These are phyloP conservation scores for Candida tropicalis DNA, from an alignment of 1,139 yeast genomes.

Conservation along the genomic window DNA sequence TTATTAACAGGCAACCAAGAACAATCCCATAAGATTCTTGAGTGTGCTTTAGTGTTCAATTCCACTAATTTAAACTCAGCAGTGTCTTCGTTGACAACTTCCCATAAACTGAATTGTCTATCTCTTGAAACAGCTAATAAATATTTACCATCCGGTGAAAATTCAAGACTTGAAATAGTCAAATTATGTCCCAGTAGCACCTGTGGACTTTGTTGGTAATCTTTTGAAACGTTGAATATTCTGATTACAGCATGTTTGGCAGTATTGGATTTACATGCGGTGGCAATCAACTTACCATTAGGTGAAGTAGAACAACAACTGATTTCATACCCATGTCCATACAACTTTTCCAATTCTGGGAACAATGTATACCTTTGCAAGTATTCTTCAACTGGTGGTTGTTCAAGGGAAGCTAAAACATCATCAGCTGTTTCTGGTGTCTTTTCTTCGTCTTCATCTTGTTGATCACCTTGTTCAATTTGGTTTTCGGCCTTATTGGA, in stretches of 20 bases:
- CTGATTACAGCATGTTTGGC: constrained; percentile 85
- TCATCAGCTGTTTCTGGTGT: constrained; percentile 38
- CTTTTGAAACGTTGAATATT: constrained; percentile 60
- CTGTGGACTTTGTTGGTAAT: constrained; percentile 38
- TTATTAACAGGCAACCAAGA: constrained; percentile 59
- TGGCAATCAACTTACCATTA: constrained; percentile 68
- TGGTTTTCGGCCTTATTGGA: constrained; percentile 83
- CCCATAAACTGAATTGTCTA: constrained; percentile 83
- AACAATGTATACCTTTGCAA: constrained; percentile 89
- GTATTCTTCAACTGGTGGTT: constrained; percentile 86
- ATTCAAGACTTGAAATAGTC: constrained; percentile 81
- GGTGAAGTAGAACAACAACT: constrained; percentile 76
- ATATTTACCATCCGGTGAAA: constrained; percentile 70
- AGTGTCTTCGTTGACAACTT: constrained; percentile 41
- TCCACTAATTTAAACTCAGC: constrained; percentile 48
- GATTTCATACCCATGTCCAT: constrained; percentile 97
- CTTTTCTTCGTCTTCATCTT: constrained; percentile 36
- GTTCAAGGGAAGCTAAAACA: constrained; percentile 42
- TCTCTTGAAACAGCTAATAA: constrained; percentile 88
- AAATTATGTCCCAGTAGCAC: constrained; percentile 67
- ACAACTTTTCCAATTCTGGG: constrained; percentile 93
- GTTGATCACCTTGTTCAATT: constrained; percentile 43
- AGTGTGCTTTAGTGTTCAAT: constrained; percentile 71
- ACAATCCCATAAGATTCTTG: constrained; percentile 95
- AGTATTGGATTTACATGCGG: constrained; percentile 90